phyloP scores from a whole-genome alignment of 2,329 filamentous ascomycete genomes.

The Phoma sp. region DNA sequence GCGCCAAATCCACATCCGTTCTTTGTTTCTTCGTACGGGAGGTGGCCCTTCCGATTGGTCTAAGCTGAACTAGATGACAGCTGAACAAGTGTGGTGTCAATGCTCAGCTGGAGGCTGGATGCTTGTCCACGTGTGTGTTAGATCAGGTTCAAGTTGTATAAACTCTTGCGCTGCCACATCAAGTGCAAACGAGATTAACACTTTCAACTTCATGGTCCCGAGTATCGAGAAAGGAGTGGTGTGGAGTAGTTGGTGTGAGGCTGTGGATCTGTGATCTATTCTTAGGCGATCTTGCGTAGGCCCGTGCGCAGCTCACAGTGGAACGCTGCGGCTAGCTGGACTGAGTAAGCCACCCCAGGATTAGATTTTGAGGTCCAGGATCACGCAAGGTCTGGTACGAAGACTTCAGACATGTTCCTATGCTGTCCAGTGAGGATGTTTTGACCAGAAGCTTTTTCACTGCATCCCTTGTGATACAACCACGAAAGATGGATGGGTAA shows the following conservation, averaged over 20 bases:
- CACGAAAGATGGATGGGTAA: background rate
- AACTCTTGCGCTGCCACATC: background rate
- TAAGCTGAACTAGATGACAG: conserved; percentile 10
- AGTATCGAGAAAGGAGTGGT: background rate
- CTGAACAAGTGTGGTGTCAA: conserved; percentile 8
- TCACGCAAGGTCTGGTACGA: background rate
- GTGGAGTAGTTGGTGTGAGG: conserved; percentile 1
- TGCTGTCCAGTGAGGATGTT: background rate
- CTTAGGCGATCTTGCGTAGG: conserved; percentile 6
- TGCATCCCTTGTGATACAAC: background rate
- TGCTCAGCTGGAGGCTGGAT: background rate
- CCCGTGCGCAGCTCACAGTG: conserved; percentile 5
- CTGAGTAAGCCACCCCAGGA: conserved; percentile 4
- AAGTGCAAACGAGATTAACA: background rate
- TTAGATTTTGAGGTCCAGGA: background rate
- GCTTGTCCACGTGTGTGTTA: background rate
- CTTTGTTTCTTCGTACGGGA: conserved; percentile 1
- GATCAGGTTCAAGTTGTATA: background rate
- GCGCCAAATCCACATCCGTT: conserved; percentile 4
- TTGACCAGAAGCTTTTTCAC: background rate
- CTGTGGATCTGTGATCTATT: conserved; percentile 9
- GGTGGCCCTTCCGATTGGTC: conserved; percentile 4
- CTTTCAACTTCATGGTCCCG: background rate
- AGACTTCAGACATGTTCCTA: background rate
- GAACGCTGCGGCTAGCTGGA: conserved; percentile 12